Evolutionary conservation across 805 yeast genomes (phyloP).

Genomic region (Sugiyamaella marilandica): DNA sequence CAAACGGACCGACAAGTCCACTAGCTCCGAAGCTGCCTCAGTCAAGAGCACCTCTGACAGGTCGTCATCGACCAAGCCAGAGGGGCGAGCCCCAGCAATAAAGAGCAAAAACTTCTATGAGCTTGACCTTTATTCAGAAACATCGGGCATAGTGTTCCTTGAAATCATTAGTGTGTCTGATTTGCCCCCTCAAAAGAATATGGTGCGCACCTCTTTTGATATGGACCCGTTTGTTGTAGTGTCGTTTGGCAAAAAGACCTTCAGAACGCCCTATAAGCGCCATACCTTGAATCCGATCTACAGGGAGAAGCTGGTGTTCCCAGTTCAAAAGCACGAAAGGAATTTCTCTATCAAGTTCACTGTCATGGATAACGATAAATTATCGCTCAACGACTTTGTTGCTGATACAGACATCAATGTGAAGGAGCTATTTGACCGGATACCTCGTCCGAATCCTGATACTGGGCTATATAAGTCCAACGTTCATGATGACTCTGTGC

Average conservation of each 20-base stretch:
- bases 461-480: constrained; percentile 33
- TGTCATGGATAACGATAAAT: constrained; percentile 77
- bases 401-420: constrained; percentile 61
- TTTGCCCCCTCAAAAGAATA: constrained; percentile 70
- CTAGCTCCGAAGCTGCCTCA: neutral
- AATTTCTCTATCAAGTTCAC: constrained; percentile 63
- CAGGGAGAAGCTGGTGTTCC: constrained; percentile 76
- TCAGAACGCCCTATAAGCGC: constrained; percentile 75
- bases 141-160: constrained; percentile 65
- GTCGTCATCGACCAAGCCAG: neutral
- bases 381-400: constrained; percentile 79
- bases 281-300: constrained; percentile 81
- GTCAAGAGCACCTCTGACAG: neutral
- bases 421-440: constrained; percentile 38
- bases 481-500: constrained; percentile 13
- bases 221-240: constrained; percentile 96
- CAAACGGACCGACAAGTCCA: neutral
- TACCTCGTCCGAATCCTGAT: constrained; percentile 32
- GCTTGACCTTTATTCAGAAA: constrained; percentile 23
- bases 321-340: constrained; percentile 60
- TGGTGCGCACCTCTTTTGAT: constrained; percentile 74
- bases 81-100: neutral
- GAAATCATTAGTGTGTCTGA: constrained; percentile 71
- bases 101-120: constrained; percentile 14
- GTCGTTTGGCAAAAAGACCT: constrained; percentile 83